phyloP scores from a whole-genome alignment of 23 red algal genomes.

The Chondrus crispus region DNA sequence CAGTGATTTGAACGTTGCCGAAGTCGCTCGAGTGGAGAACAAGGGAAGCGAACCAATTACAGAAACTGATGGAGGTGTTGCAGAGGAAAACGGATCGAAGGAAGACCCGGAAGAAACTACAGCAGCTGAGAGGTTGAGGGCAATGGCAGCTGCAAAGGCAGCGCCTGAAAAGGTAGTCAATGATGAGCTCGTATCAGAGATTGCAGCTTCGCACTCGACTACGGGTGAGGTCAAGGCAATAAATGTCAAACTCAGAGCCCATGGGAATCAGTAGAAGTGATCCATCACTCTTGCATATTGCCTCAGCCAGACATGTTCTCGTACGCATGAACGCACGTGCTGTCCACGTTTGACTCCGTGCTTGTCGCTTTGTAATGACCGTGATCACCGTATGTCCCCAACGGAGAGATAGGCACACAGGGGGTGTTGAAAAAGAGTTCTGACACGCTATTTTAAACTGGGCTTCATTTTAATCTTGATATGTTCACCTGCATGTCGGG shows the following conservation, averaged over 20 bases:
- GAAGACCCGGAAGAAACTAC: constrained; percentile 50
- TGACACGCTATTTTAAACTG: too few relatives aligned
- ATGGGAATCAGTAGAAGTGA: neutral
- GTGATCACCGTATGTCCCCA: too few relatives aligned
- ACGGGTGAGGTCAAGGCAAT: constrained; percentile 24
- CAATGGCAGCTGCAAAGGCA: constrained; percentile 44
- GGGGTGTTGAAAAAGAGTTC: too few relatives aligned
- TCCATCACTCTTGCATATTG: too few relatives aligned
- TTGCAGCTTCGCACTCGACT: neutral
- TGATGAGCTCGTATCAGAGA: constrained; percentile 39
- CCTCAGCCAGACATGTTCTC: too few relatives aligned
- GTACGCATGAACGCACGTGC: too few relatives aligned
- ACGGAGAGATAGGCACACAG: too few relatives aligned
- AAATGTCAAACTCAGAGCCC: constrained; percentile 34
- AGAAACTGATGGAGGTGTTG: neutral
- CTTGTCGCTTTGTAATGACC: too few relatives aligned
- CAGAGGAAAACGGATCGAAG: neutral
- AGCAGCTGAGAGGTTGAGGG: constrained; percentile 26
- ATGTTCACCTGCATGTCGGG: too few relatives aligned
- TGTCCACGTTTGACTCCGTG: too few relatives aligned
- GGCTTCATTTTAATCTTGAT: too few relatives aligned
- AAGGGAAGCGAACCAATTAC: too few relatives aligned
- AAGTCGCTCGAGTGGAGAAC: neutral
- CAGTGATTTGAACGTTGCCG: neutral
- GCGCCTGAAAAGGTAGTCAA: constrained; percentile 17